phyloP scores from a whole-genome alignment of 192 early-diverging fungal genomes.

The Backusella circina region DNA sequence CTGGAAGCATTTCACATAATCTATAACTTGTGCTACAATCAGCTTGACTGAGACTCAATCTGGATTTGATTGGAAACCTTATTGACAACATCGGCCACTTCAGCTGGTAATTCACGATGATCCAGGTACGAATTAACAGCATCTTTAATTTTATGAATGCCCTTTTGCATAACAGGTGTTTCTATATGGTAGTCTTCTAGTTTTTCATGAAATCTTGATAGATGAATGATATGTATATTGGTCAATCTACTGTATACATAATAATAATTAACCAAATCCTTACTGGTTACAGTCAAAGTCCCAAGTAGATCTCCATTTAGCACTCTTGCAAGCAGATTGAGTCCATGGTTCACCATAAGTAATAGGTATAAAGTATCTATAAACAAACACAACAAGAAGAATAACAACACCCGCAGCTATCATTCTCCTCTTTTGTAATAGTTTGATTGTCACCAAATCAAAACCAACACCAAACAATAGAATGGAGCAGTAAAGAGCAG shows the following conservation, averaged over 20 bases:
- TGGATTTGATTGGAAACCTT: not conserved
- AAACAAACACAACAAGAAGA: slow-evolving; percentile 60
- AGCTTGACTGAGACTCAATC: not conserved
- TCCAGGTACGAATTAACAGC: not conserved
- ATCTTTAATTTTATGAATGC: not conserved
- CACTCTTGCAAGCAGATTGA: slow-evolving; percentile 65
- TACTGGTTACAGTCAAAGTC: slow-evolving; percentile 29
- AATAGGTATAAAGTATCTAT: slow-evolving; percentile 67
- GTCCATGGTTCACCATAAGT: slow-evolving; percentile 85
- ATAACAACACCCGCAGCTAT: slow-evolving; percentile 52
- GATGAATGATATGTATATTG: not conserved
- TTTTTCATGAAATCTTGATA: not conserved
- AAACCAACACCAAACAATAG: slow-evolving; percentile 70
- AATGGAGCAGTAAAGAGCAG: slow-evolving; percentile 89
- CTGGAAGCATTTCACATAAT: not conserved
- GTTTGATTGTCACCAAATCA: slow-evolving; percentile 70
- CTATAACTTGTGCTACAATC: not conserved
- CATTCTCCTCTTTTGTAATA: slow-evolving; percentile 46
- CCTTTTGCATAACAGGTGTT: not conserved
- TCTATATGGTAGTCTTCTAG: not conserved
- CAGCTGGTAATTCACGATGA: not conserved
- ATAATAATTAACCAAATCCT: not conserved
- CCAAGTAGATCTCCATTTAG: slow-evolving; percentile 82
- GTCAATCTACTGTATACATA: too few species aligned
- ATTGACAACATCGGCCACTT: slow-evolving; percentile 4